Conservation (phyloP, 2,329 filamentous ascomycete genomes). For the Neofusicoccum cordaticola region DNA sequence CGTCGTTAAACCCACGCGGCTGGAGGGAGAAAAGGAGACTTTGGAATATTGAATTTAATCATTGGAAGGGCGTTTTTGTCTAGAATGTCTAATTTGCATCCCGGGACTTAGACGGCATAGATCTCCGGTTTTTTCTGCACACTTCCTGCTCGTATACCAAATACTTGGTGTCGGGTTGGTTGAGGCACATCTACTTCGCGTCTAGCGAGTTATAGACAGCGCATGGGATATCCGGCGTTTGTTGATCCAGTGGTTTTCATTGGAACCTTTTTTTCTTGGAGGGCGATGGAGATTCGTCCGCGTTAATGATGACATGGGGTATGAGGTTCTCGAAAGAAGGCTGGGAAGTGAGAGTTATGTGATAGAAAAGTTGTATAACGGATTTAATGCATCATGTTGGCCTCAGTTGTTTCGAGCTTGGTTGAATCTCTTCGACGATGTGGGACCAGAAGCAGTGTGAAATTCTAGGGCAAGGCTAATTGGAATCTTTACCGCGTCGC, state of each 20-base stretch:
- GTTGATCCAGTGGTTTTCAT: no score
- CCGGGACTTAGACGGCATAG: neutral
- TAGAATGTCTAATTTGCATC: neutral
- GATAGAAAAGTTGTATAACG: neutral
- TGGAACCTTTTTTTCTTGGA: neutral
- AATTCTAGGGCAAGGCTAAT: no score
- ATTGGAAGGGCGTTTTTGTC: neutral
- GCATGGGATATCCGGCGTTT: constrained; percentile 4
- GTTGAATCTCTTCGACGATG: no score
- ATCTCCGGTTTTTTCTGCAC: neutral
- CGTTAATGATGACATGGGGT: neutral
- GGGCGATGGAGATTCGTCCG: neutral
- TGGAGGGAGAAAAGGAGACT: neutral
- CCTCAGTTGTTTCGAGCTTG: neutral
- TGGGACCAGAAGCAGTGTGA: no score
- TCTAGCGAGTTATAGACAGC: neutral
- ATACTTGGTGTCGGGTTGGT: neutral
- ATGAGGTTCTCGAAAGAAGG: neutral
- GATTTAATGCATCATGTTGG: neutral
- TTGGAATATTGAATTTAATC: neutral
- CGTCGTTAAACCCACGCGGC: neutral
- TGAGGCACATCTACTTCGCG: neutral
- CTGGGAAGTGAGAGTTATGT: no score
- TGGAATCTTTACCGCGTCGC: no score
- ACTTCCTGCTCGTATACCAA: neutral